These are phyloP conservation scores for Dillenia turbinata DNA, from an alignment of 164 flowering plant species.

Conservation along the genomic window DNA sequence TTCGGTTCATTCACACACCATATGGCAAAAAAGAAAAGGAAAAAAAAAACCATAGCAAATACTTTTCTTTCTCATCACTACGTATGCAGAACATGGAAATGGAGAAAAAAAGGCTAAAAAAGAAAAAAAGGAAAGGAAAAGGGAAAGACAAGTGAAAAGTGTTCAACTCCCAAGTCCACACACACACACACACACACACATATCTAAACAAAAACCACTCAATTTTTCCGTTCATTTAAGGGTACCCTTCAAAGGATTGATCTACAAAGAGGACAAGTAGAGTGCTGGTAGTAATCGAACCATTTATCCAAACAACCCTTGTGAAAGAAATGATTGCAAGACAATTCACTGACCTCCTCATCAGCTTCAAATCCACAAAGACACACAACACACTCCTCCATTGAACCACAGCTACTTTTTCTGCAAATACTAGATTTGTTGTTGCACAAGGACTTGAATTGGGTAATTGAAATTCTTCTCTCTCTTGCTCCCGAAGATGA, in stretches of 20 bases:
- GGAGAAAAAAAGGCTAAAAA: too few relatives aligned
- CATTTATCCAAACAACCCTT: slow-evolving; percentile 63
- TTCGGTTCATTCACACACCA: too few relatives aligned
- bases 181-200: too few relatives aligned
- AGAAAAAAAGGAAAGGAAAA: too few relatives aligned
- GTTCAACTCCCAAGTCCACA: too few relatives aligned
- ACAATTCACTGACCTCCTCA: slow-evolving; percentile 66
- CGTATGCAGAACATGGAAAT: too few relatives aligned
- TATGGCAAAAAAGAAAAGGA: too few relatives aligned
- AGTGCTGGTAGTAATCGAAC: slow-evolving; percentile 40
- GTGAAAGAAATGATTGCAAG: slow-evolving; percentile 79
- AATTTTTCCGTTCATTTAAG: too few relatives aligned
- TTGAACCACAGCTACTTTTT: background rate
- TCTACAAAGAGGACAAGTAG: slow-evolving; percentile 70
- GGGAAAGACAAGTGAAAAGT: too few relatives aligned
- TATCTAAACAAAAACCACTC: too few relatives aligned
- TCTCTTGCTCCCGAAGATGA: slow-evolving; percentile 11
- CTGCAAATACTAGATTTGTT: background rate
- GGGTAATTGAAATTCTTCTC: slow-evolving; percentile 31
- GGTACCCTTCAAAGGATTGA: slow-evolving; percentile 21
- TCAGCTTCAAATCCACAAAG: slow-evolving; percentile 47
- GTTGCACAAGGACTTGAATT: slow-evolving; percentile 31
- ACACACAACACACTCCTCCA: slow-evolving; percentile 61
- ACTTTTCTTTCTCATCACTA: too few relatives aligned
- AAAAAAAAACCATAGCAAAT: too few relatives aligned